Evolutionary conservation across 2,329 filamentous ascomycete genomes (phyloP).

Genomic region (Thielaviopsis musarum): DNA sequence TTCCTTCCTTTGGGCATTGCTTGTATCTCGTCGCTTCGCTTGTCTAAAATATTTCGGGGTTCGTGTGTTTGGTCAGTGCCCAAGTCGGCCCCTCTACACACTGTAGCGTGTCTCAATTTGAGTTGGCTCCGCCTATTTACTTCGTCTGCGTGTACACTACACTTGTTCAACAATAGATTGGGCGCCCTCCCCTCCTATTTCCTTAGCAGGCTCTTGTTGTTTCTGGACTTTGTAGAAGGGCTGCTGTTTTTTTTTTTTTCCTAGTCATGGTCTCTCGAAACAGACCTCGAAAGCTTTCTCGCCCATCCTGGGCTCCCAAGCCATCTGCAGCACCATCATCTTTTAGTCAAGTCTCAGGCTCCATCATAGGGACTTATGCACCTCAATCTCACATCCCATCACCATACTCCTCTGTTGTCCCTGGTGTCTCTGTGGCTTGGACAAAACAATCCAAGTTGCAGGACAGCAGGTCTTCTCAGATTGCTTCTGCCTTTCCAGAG

Average conservation of each 20-base stretch:
- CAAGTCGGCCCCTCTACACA: neutral
- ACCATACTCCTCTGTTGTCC: neutral
- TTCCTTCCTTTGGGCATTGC: neutral
- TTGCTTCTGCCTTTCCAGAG: neutral
- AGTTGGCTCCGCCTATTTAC: neutral
- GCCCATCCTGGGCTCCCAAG: neutral
- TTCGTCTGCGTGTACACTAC: too few species aligned
- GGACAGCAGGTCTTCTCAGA: neutral
- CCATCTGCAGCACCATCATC: neutral
- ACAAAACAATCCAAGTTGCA: neutral
- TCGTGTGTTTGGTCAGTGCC: neutral
- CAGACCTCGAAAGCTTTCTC: neutral
- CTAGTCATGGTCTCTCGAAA: neutral
- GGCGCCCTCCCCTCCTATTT: too few species aligned
- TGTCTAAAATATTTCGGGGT: neutral
- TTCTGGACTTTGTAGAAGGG: neutral
- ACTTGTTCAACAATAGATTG: too few species aligned
- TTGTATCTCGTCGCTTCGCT: neutral
- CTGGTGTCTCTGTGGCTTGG: neutral
- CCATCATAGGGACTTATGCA: neutral
- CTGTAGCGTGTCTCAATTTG: neutral
- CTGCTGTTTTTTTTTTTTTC: neutral
- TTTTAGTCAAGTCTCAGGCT: neutral
- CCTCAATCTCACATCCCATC: neutral
- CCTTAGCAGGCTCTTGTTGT: neutral